Percentiles rank a stretch among this genome's conserved stretches.
Conservation (phyloP, 495 filamentous ascomycete species). For the Penicillium antarcticum region DNA sequence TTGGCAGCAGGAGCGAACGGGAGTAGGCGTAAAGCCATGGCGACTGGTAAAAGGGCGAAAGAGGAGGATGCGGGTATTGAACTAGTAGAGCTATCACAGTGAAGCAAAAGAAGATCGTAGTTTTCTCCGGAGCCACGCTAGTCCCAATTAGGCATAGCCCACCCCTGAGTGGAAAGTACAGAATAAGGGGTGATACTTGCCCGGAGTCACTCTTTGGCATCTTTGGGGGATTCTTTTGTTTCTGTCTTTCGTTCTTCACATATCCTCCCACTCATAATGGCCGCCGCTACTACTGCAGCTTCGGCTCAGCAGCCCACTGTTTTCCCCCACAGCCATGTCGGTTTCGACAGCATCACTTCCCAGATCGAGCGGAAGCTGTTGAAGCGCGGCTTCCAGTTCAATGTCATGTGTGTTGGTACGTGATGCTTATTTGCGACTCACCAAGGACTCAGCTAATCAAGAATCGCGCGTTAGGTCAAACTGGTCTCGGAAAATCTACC, state of each 20-base stretch:
- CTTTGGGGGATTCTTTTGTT: constrained; percentile 16
- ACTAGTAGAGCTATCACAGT: constrained; percentile 4
- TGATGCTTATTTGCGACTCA: constrained; percentile 14
- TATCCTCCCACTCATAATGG: constrained; percentile 39
- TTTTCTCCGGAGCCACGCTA: constrained; percentile 33
- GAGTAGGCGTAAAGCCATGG: constrained; percentile 22
- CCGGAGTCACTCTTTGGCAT: constrained; percentile 8
- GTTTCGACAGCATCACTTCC: constrained; percentile 98
- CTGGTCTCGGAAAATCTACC: constrained; percentile 96
- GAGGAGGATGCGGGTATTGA: not conserved
- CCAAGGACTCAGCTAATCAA: not conserved
- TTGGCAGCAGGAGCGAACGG: constrained; percentile 7
- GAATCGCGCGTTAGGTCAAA: constrained; percentile 67
- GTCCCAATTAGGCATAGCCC: constrained; percentile 30
- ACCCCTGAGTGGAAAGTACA: constrained; percentile 41
- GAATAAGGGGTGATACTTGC: constrained; percentile 34
- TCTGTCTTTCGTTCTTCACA: constrained; percentile 17
- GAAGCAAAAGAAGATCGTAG: constrained; percentile 12
- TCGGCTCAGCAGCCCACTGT: constrained; percentile 55
- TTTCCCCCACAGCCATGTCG: constrained; percentile 94
- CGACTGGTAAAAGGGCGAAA: not conserved
- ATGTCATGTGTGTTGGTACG: constrained; percentile 99
- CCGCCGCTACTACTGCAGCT: constrained; percentile 47
- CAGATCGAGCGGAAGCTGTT: constrained; percentile 99
- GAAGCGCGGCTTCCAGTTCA: constrained; percentile 99